A percentile compares a stretch with the other conserved stretches of the same genome.
Evolutionary conservation across 768 basidiomycete genomes (phyloP).

Genomic region (Ramaria rubella): DNA sequence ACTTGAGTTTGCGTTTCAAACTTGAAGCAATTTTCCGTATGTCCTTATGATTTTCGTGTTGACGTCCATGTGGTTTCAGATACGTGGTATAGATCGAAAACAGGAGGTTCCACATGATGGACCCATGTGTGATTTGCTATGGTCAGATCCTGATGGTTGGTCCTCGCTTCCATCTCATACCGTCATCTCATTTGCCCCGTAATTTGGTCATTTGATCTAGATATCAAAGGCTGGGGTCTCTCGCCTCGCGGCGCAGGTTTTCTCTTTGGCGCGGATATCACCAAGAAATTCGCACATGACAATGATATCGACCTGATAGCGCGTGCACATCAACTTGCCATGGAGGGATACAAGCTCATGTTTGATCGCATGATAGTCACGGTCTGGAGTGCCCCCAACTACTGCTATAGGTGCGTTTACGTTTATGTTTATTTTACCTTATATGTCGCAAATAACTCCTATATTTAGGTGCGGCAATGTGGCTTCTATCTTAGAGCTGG

Average conservation of each 20-base stretch:
- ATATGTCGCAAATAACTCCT: neutral
- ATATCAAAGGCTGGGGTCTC: constrained; percentile 91
- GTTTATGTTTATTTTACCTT: constrained; percentile 6
- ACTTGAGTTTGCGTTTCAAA: constrained; percentile 23
- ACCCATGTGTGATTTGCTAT: constrained; percentile 97
- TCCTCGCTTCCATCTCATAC: neutral
- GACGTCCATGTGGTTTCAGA: constrained; percentile 35
- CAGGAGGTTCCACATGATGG: constrained; percentile 99
- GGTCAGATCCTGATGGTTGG: constrained; percentile 97
- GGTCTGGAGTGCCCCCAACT: constrained; percentile 98
- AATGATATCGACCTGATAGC: constrained; percentile 95
- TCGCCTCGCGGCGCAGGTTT: constrained; percentile 98
- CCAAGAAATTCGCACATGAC: constrained; percentile 80
- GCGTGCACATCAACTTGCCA: constrained; percentile 93
- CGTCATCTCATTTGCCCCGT: neutral
- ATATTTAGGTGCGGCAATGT: constrained; percentile 83
- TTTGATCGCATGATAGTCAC: constrained; percentile 93
- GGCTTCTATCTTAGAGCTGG: constrained; percentile 88
- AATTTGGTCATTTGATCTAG: constrained; percentile 30
- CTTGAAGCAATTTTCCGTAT: too few species aligned
- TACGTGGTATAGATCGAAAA: constrained; percentile 89
- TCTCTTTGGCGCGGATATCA: constrained; percentile 89
- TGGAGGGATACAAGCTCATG: constrained; percentile 98
- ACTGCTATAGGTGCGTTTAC: constrained; percentile 79
- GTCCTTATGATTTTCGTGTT: neutral